phyloP scores from a whole-genome alignment of 2,329 filamentous ascomycete genomes.

The Verticillium longisporum region DNA sequence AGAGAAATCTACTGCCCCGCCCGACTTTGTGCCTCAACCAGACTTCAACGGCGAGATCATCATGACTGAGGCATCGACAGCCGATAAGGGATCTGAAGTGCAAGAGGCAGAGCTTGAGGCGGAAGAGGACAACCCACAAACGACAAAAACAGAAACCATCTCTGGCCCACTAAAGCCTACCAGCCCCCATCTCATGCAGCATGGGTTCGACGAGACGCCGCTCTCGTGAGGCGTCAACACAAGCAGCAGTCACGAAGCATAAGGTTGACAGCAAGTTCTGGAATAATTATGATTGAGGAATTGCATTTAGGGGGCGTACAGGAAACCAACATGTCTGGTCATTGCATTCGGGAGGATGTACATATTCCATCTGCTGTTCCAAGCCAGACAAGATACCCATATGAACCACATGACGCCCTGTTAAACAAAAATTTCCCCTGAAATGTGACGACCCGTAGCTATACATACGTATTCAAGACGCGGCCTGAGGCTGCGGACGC shows the following conservation, averaged over 20 bases:
- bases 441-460: background rate
- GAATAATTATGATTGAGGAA: conserved; percentile 1
- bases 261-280: background rate
- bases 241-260: conserved; percentile 5
- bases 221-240: background rate
- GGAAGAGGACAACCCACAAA: background rate
- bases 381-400: background rate
- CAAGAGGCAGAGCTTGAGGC: background rate
- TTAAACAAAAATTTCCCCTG: too few species aligned
- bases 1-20: background rate
- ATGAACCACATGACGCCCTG: background rate
- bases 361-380: conserved; percentile 1
- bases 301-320: background rate
- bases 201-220: conserved; percentile 7
- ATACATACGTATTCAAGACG: conserved; percentile 4
- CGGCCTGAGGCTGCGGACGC: conserved; percentile 12
- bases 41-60: background rate
- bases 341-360: background rate
- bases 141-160: background rate
- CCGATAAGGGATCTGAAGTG: background rate
- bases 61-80: background rate
- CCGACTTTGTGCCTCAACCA: background rate
- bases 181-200: conserved; percentile 4
- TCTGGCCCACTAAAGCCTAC: background rate
- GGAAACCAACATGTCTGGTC: background rate